Conservation (phyloP, 140 eudicot genomes). For the Cichorium intybus region DNA sequence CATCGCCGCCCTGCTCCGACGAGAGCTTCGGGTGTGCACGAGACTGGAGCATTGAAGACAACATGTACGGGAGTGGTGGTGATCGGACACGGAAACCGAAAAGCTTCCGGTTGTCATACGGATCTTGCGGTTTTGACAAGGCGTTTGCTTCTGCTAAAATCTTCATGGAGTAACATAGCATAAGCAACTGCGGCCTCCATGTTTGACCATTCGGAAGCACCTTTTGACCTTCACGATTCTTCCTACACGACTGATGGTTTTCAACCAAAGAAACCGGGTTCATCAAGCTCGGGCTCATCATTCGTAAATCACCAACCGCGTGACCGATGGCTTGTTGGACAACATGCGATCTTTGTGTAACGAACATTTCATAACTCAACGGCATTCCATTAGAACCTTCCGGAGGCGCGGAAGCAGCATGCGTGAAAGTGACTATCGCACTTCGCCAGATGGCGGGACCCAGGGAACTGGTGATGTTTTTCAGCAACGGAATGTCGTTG, state of each 20-base stretch:
- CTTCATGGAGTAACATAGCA: constrained; percentile 91
- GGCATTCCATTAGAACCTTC: constrained; percentile 94
- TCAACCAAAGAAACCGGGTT: constrained; percentile 86
- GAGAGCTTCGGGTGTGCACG: constrained; percentile 93
- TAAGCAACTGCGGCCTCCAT: constrained; percentile 81
- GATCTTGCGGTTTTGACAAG: constrained; percentile 69
- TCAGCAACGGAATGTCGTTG: constrained; percentile 72
- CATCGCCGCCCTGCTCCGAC: constrained; percentile 82
- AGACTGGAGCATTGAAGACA: constrained; percentile 89
- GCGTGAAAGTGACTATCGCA: constrained; percentile 84
- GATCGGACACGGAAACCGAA: constrained; percentile 82
- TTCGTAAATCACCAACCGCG: constrained; percentile 77
- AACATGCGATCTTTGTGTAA: constrained; percentile 85
- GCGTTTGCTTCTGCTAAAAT: constrained; percentile 80
- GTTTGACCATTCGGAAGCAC: constrained; percentile 93
- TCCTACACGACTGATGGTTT: constrained; percentile 85
- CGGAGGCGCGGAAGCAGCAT: constrained; percentile 94
- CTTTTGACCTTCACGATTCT: constrained; percentile 88
- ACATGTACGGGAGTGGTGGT: constrained; percentile 85
- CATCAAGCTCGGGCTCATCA: constrained; percentile 91
- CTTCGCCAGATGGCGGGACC: constrained; percentile 86
- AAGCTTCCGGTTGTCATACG: constrained; percentile 78
- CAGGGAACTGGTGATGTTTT: constrained; percentile 53
- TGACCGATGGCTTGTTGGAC: constrained; percentile 91
- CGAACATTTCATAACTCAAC: constrained; percentile 85